Evolutionary conservation across 2,329 filamentous ascomycete species (phyloP), one percentile per base, ranked within the genome.

Genomic region (Monosporascus sp.): DNA sequence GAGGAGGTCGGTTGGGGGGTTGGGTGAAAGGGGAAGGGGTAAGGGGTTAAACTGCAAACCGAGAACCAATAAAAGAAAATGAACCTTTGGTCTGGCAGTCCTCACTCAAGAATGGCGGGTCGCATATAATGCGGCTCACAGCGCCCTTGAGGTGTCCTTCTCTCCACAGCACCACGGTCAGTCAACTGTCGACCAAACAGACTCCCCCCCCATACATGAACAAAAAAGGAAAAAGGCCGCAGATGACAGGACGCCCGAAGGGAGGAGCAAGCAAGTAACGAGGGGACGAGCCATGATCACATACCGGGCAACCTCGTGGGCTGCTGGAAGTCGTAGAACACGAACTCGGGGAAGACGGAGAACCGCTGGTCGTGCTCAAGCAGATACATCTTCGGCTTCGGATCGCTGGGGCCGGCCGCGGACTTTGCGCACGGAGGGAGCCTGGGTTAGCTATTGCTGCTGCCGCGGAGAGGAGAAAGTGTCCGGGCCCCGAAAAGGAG

Each of bases 21-120:
- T 27, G 25, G 7, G 25, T 27, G 25, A 9, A 27, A 27, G 8
- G 25, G 25, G 7, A 27, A 8, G 25, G 25, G 25, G 25, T 9
- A 27, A 31, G 27, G 3, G 9, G 27, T 31, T 31, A 31, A 31
- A 31, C 27, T 11, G 8, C 8, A 31, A 27, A 31, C 8, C 27
- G 14, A 36, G 14, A 17, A 35, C 9, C 7, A 20, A 31, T 18
- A 44, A 38, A 39, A 27, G 39, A 25, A 50, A 17, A 62, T 71
- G 60, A 61, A 87, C 86, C 76, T 75, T 90, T 91, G 0, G 87
- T 90, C 67, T 93, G 88, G 66, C 89, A 93, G 64, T 93, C 88
- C 57, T 88, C 81, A 67, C 83, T 90, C 37, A 93, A 74, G 67
- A 93, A 93, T 0, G 89, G 89, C 8, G 89, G 89, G 65, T 94